phyloP scores from a whole-genome alignment of 1,284 basidiomycete genomes.

The Naganishia cerealis region DNA sequence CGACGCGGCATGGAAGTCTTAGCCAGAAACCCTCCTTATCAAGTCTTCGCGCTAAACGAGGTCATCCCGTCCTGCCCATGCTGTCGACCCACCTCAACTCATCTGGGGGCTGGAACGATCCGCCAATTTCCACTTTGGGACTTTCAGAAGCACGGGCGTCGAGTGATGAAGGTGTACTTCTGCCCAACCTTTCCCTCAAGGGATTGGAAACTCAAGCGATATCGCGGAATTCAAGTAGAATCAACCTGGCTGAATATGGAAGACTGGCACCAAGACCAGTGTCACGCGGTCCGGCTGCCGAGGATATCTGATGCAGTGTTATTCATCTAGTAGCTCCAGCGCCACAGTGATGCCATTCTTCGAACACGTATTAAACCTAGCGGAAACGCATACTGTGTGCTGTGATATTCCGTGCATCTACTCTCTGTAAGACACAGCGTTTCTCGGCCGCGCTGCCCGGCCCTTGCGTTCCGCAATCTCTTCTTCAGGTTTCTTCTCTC shows the following conservation, averaged over 20 bases:
- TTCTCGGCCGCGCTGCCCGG: conserved; percentile 17
- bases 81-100: not conserved
- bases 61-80: conserved; percentile 25
- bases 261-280: conserved; percentile 24
- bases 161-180: conserved; percentile 15
- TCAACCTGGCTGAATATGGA: conserved; percentile 46
- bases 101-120: conserved; percentile 52
- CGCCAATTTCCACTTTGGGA: conserved; percentile 42
- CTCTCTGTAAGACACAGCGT: conserved; percentile 15
- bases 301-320: conserved; percentile 8
- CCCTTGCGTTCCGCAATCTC: conserved; percentile 8
- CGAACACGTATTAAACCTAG: not conserved
- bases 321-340: not conserved
- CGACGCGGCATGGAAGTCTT: conserved; percentile 35
- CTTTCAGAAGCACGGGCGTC: not conserved
- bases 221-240: conserved; percentile 48
- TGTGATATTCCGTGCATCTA: not conserved
- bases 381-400: too few species aligned
- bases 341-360: not conserved
- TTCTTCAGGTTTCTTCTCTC: conserved; percentile 10
- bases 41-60: conserved; percentile 13
- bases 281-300: conserved; percentile 27
- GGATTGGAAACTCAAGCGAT: conserved; percentile 33
- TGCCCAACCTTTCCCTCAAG: conserved; percentile 3
- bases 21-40: conserved; percentile 16